Base-by-base conservation (phyloP, 805 yeast species). In the Candida broadrunensis region DNA sequence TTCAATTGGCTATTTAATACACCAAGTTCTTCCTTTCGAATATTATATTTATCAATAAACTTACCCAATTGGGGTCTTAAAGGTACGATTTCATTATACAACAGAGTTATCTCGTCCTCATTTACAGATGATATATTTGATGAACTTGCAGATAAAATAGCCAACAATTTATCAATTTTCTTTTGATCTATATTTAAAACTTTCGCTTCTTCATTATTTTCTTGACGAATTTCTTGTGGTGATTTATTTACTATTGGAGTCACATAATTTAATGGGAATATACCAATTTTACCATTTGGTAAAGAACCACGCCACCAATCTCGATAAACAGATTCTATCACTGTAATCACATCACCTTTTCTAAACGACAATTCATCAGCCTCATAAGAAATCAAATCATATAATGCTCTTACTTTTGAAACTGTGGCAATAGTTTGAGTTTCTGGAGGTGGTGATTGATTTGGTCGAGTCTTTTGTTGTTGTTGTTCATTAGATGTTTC, bases 231-330 rank as follows among this genome's bases (percentile, higher is more conserved):
- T 47, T 89, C 90, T 36, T 75, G 73, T 2, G 77, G 72, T 0
- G 87, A 71, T 26, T 84, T 82, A 35, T 81, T 84, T 1, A 81
- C 77, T 4, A 89, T 66, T 2, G 89, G 89, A 0, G 87, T 77
- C 1, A 93, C 98, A 56, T 93, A 91, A 58, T 91, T 91, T 43
- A 87, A 75, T 0, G 99, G 99, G 62, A 91, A 89, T 12, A 93
- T 83, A 15, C 99, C 99, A 37, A 81, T 72, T 40, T 74, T 75
- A 1, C 97, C 97, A 40, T 77, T 73, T 3, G 73, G 59, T 38
- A 91, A 64, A 5, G 91, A 78, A 13, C 99, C 99, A 49, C 88
- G 76, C 84, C 97, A 87, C 99, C 99, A 91, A 56, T 91, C 98
- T 46, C 87, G 75, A 59, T 89, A 90, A 5, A 86, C 95, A 13